phyloP scores from a whole-genome alignment of 805 yeast species.

The Metschnikowia kunwiensis region DNA sequence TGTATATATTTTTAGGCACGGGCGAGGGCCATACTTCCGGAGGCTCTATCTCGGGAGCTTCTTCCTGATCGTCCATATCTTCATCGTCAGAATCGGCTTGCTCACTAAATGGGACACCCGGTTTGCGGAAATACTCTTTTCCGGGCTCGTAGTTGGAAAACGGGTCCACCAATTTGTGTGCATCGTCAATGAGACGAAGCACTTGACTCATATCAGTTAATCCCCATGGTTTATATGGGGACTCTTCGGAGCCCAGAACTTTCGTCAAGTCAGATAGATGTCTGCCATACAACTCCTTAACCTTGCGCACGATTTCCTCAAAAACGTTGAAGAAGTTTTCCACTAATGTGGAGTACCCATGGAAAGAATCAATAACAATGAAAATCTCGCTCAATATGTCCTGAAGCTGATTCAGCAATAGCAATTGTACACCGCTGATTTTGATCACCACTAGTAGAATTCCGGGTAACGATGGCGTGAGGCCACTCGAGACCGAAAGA shows the following conservation, averaged over 20 bases:
- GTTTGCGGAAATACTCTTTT: conserved; percentile 39
- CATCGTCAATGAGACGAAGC: conserved; percentile 40
- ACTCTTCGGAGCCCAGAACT: background rate
- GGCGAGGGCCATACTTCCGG: conserved; percentile 57
- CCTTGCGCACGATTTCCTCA: conserved; percentile 52
- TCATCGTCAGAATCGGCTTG: conserved; percentile 27
- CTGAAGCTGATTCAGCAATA: conserved; percentile 53
- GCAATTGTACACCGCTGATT: conserved; percentile 64
- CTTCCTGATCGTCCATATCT: conserved; percentile 17
- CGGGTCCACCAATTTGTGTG: conserved; percentile 28
- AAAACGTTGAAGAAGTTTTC: conserved; percentile 74
- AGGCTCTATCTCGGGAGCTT: conserved; percentile 12
- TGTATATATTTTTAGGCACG: conserved; percentile 59
- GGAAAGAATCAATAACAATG: conserved; percentile 75
- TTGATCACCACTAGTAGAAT: conserved; percentile 66
- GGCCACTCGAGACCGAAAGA: conserved; percentile 59
- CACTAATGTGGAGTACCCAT: conserved; percentile 71
- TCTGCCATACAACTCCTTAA: conserved; percentile 32
- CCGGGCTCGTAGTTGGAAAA: conserved; percentile 30
- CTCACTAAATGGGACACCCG: conserved; percentile 34
- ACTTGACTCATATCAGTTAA: conserved; percentile 44
- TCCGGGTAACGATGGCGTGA: conserved; percentile 71
- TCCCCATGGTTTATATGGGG: conserved; percentile 57
- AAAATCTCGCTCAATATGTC: conserved; percentile 77
- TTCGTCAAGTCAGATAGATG: conserved; percentile 7